Base-by-base conservation (phyloP, 2,329 filamentous ascomycete species). In the Aspergillus melleus region DNA sequence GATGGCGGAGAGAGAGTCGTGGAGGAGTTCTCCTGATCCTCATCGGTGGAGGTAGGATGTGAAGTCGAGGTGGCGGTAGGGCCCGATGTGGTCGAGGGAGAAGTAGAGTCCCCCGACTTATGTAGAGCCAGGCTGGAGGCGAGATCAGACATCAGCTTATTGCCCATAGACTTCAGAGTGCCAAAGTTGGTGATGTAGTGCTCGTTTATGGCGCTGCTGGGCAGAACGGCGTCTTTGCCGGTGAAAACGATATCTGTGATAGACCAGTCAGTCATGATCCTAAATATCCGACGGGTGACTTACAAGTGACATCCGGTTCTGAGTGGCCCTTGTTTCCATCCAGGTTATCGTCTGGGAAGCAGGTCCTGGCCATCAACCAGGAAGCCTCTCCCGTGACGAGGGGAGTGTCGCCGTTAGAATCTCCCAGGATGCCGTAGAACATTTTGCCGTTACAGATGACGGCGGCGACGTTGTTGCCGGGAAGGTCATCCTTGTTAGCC, bases 351-450 rank as follows among this genome's bases (percentile, higher is more conserved):
- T 67, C 58, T 1, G 71, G 71, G 59, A 74, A 74, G 19, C 72
- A 74, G 1, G 70, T 71, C 2, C 70, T 68, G 10, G 72, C 71
- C 69, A 74, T 68, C 12, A 74, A 29, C 72, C 72, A 74, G 2
- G 72, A 74, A 5, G 70, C 72, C 50, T 74, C 72, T 4, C 72
- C 72, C 12, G 69, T 74, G 11, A 72, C 69, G 47, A 74, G 49
- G 6, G 72, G 72, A 2, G 16, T 36, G 36, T 73, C 68, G 5
- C 69, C 68, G 56, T 74, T 65, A 4, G 70, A 63, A 52, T 74
- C 72, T 3, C 72, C 72, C 19, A 69, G 66, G 49, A 74, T 73
- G 2, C 71, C 72, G 52, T 74, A 74, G 62, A 68, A 73, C 69
- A 74, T 74, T 5, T 74, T 72, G 12, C 70, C 68, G 29, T 71